Percentiles rank a stretch among this genome's conserved stretches.
These are phyloP conservation scores for Tricholomella constricta DNA, from an alignment of 768 basidiomycete species.

Conservation along the genomic window DNA sequence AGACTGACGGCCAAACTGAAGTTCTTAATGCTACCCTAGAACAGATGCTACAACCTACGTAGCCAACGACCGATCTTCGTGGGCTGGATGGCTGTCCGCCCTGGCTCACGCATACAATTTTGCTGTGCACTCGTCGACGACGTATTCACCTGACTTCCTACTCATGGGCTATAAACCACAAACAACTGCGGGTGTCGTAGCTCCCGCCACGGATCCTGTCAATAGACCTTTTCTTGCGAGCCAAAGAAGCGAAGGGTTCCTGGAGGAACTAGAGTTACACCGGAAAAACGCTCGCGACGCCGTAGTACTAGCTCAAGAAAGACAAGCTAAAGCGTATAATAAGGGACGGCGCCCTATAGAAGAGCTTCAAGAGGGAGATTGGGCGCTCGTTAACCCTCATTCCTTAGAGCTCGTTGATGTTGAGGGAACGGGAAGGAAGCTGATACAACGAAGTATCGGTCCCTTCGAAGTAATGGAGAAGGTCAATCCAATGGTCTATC, in stretches of 20 bases:
- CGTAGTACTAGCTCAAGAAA: not conserved
- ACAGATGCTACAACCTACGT: conserved; percentile 30
- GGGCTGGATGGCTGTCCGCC: conserved; percentile 27
- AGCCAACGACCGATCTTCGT: conserved; percentile 20
- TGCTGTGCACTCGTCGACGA: conserved; percentile 24
- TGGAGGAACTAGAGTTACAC: not conserved
- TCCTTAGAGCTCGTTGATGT: no score
- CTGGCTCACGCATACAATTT: conserved; percentile 34
- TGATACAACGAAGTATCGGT: no score
- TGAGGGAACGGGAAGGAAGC: no score
- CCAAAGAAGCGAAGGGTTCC: not conserved
- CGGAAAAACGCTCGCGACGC: not conserved
- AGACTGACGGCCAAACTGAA: conserved; percentile 36
- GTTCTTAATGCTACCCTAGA: conserved; percentile 1
- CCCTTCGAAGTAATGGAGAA: no score
- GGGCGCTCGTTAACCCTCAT: no score
- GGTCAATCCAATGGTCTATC: conserved; percentile 27
- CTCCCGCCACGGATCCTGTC: no score
- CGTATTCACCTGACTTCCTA: conserved; percentile 25
- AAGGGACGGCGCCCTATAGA: conserved; percentile 5
- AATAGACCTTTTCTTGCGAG: no score
- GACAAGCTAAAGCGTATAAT: no score
- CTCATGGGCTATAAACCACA: conserved; percentile 29
- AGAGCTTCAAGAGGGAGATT: no score
- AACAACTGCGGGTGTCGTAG: no score